phyloP scores from a whole-genome alignment of 495 filamentous ascomycete species.

The Hypoxylon fragiforme region DNA sequence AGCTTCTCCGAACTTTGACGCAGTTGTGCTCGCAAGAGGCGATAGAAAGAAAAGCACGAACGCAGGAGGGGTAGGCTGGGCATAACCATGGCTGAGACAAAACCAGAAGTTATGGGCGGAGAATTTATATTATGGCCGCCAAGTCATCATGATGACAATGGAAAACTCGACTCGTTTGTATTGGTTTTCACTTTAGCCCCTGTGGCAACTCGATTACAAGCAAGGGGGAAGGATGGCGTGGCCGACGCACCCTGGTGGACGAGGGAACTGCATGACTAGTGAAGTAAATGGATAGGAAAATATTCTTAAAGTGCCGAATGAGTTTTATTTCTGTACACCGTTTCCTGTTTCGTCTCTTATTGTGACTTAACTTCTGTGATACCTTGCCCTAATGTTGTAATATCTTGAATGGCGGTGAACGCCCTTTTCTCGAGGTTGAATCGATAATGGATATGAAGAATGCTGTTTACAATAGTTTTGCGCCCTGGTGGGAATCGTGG shows the following conservation, averaged over 20 bases:
- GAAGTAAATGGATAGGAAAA: constrained; percentile 32
- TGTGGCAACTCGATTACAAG: constrained; percentile 8
- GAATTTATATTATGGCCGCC: constrained; percentile 2
- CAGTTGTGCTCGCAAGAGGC: constrained; percentile 15
- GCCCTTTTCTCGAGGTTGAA: background rate
- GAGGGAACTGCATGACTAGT: constrained; percentile 15
- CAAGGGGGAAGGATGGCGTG: constrained; percentile 20
- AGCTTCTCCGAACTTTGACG: constrained; percentile 16
- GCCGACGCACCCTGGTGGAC: constrained; percentile 4
- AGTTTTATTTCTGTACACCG: constrained; percentile 2
- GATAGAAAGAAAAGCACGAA: constrained; percentile 24
- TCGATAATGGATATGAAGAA: too few species aligned
- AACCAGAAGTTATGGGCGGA: constrained; percentile 11
- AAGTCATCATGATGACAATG: constrained; percentile 4
- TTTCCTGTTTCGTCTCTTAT: background rate
- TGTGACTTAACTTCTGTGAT: constrained; percentile 2
- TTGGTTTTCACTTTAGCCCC: constrained; percentile 17
- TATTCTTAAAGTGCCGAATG: constrained; percentile 29
- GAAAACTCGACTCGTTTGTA: constrained; percentile 17
- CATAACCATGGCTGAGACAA: too few species aligned
- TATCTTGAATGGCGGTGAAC: constrained; percentile 24
- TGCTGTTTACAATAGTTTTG: too few species aligned
- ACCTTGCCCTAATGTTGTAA: too few species aligned
- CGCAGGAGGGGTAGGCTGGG: constrained; percentile 7
- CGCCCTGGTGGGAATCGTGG: background rate